Conservation (phyloP, 2,329 filamentous ascomycete species). For the Microsporum audouinii region DNA sequence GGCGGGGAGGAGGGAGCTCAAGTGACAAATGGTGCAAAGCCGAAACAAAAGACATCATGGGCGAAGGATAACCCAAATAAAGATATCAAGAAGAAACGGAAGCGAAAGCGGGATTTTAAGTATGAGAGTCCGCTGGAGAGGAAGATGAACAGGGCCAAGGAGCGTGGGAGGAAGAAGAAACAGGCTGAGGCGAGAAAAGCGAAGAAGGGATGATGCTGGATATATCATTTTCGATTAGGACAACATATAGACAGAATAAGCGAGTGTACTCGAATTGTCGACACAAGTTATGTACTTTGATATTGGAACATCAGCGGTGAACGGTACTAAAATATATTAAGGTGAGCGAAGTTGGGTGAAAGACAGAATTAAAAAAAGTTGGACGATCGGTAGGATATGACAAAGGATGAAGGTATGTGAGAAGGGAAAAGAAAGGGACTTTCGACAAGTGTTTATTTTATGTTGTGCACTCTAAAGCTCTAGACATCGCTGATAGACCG, state of each 20-base stretch:
- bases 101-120: conserved; percentile 81
- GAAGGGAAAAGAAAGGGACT: neutral
- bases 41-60: conserved; percentile 34
- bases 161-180: conserved; percentile 59
- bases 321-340: neutral
- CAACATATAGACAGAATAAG: neutral
- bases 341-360: neutral
- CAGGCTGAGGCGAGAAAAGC: conserved; percentile 48
- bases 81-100: conserved; percentile 48
- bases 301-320: neutral
- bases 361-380: neutral
- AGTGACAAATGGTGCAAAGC: conserved; percentile 16
- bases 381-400: neutral
- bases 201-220: conserved; percentile 9
- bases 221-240: neutral
- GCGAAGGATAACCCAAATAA: conserved; percentile 41
- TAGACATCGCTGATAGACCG: conserved; percentile 88
- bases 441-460: neutral
- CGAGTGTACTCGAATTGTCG: neutral
- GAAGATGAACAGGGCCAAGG: conserved; percentile 48
- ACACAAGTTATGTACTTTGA: neutral
- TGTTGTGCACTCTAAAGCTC: neutral
- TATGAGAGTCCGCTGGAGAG: conserved; percentile 85
- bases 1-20: conserved; percentile 17
- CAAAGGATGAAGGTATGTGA: neutral